These are phyloP conservation scores for Colletotrichum melonis DNA, from an alignment of 2,329 filamentous ascomycete genomes.

Conservation along the genomic window DNA sequence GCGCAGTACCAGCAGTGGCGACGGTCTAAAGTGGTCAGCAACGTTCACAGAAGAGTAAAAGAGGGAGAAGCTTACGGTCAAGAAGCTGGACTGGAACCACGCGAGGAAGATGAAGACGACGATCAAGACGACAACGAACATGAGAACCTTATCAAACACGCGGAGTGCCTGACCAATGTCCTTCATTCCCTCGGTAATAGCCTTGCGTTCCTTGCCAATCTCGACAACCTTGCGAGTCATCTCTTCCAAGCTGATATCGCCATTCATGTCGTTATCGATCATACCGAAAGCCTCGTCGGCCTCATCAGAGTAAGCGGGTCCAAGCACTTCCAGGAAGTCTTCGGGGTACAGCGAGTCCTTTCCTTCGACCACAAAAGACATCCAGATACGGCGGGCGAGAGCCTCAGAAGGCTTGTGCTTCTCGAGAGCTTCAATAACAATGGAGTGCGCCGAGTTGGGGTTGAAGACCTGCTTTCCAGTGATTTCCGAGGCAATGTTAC, in stretches of 20 bases:
- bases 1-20: slow-evolving; percentile 88
- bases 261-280: slow-evolving; percentile 89
- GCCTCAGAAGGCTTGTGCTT: slow-evolving; percentile 87
- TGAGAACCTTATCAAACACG: slow-evolving; percentile 88
- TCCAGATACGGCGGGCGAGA: slow-evolving; percentile 95
- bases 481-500: slow-evolving; percentile 92
- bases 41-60: not conserved
- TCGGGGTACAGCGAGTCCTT: slow-evolving; percentile 82
- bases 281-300: slow-evolving; percentile 87
- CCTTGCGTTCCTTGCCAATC: slow-evolving; percentile 86
- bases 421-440: slow-evolving; percentile 90
- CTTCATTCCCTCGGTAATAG: slow-evolving; percentile 93
- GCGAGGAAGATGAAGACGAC: slow-evolving; percentile 80
- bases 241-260: slow-evolving; percentile 94
- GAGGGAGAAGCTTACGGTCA: slow-evolving; percentile 57
- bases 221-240: slow-evolving; percentile 91
- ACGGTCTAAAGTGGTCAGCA: slow-evolving; percentile 67
- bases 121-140: slow-evolving; percentile 83
- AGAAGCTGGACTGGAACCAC: slow-evolving; percentile 38
- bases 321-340: slow-evolving; percentile 90
- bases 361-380: slow-evolving; percentile 96
- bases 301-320: slow-evolving; percentile 76
- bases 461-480: slow-evolving; percentile 97
- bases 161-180: slow-evolving; percentile 95
- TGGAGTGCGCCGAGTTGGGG: slow-evolving; percentile 87